Conservation (phyloP, 2,329 filamentous ascomycete species). For the Pseudocercospora ulei region DNA sequence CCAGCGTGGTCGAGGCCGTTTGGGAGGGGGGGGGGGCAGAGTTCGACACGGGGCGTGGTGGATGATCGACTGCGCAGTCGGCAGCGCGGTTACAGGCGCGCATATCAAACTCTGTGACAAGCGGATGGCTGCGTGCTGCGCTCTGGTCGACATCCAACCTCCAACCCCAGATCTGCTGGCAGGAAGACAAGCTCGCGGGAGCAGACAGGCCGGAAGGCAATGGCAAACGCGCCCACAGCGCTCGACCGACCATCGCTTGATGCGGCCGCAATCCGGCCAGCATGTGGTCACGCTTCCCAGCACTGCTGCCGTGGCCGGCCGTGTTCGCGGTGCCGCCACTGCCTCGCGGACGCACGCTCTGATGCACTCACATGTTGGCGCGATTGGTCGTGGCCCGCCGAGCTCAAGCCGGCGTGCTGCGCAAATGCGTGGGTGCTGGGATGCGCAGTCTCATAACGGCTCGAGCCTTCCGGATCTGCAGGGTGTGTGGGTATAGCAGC, state of each 20-base stretch:
- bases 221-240: background rate
- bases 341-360: slow-evolving; percentile 8
- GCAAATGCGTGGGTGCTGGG: slow-evolving; percentile 21
- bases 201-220: slow-evolving; percentile 3
- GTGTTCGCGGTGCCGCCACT: slow-evolving; percentile 4
- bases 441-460: slow-evolving; percentile 18
- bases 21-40: slow-evolving; percentile 12
- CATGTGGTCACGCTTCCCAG: slow-evolving; percentile 2
- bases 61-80: slow-evolving; percentile 21
- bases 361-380: slow-evolving; percentile 8
- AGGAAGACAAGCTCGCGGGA: slow-evolving; percentile 7
- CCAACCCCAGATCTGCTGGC: slow-evolving; percentile 8
- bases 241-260: too few species aligned
- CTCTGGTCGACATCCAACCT: slow-evolving; percentile 10
- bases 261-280: too few species aligned
- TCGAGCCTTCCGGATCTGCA: slow-evolving; percentile 24
- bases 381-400: slow-evolving; percentile 20
- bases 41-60: slow-evolving; percentile 15
- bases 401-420: slow-evolving; percentile 21
- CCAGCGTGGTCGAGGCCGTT: slow-evolving; percentile 14
- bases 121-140: slow-evolving; percentile 3
- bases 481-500: slow-evolving; percentile 13
- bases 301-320: background rate
- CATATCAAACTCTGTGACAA: slow-evolving; percentile 20
- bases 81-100: slow-evolving; percentile 16